A percentile compares a stretch with the other conserved stretches of the same genome.
Conservation (phyloP, 78 protist species). For the Neovahlkampfia damariscottae region DNA sequence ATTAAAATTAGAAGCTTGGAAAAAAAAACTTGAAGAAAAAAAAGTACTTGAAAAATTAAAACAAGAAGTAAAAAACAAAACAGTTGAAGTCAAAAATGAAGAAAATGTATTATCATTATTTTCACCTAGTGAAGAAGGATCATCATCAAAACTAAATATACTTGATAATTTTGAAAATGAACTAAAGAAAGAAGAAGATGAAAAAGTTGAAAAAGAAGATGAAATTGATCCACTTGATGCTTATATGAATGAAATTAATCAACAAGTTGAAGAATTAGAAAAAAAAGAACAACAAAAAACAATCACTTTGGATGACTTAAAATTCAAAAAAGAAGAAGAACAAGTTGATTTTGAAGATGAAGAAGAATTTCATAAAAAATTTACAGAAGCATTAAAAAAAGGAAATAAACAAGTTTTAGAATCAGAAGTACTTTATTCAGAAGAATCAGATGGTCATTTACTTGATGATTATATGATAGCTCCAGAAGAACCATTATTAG, state of each 20-base stretch:
- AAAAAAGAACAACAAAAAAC: neutral
- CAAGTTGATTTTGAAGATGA: neutral
- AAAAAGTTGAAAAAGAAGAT: slow-evolving; percentile 31
- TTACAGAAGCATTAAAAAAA: slow-evolving; percentile 2
- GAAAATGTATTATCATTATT: neutral
- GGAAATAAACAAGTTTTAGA: neutral
- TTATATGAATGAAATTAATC: slow-evolving; percentile 41
- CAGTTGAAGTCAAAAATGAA: neutral
- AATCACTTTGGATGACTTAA: neutral
- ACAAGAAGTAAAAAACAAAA: neutral
- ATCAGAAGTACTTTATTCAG: neutral
- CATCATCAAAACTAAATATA: neutral
- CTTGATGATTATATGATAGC: neutral
- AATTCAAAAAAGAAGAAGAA: neutral
- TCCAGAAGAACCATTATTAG: neutral
- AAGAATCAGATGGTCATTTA: neutral
- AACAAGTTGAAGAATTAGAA: neutral
- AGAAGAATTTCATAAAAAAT: neutral
- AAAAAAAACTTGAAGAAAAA: neutral
- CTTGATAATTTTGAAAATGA: neutral
- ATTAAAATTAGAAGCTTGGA: neutral
- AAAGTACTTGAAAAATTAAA: neutral
- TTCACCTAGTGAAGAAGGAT: neutral
- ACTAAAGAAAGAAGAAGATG: neutral
- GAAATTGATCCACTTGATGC: slow-evolving; percentile 66